phyloP scores from a whole-genome alignment of 768 basidiomycete species.

The Paxillus involutus region DNA sequence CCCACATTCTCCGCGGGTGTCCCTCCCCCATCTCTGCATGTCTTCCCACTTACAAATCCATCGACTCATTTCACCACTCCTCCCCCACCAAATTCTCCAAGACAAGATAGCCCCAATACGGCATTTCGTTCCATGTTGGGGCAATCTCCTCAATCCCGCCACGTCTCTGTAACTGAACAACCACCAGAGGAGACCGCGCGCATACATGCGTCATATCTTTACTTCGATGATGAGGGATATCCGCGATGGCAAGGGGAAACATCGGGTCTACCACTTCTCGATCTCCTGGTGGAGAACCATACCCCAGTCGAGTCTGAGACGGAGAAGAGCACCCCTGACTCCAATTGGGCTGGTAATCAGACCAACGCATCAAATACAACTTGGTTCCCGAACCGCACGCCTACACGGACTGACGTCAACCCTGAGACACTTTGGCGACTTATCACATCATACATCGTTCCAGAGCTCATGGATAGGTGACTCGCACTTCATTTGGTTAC shows the following conservation, averaged over 20 bases:
- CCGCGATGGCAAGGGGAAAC: constrained; percentile 93
- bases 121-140: constrained; percentile 43
- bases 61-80: constrained; percentile 69
- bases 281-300: constrained; percentile 77
- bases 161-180: constrained; percentile 36
- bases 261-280: constrained; percentile 86
- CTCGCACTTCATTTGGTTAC: constrained; percentile 23
- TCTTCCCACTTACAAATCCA: constrained; percentile 79
- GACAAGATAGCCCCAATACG: constrained; percentile 45
- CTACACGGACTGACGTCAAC: constrained; percentile 73
- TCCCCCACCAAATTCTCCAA: constrained; percentile 42
- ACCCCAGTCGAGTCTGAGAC: constrained; percentile 39
- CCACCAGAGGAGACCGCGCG: constrained; percentile 58
- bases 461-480: constrained; percentile 93
- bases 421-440: constrained; percentile 87
- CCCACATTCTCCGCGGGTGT: constrained; percentile 54
- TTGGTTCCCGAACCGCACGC: constrained; percentile 86
- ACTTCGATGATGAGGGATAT: constrained; percentile 85
- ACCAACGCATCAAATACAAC: constrained; percentile 41
- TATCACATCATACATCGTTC: constrained; percentile 82
- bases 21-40: constrained; percentile 76
- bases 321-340: constrained; percentile 21
- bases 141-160: constrained; percentile 29
- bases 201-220: constrained; percentile 78
- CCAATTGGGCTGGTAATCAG: constrained; percentile 31